Percentiles rank a stretch among this genome's conserved stretches.
Conservation (phyloP, 106 monocot species). For the Apostasia shenzhenica region DNA sequence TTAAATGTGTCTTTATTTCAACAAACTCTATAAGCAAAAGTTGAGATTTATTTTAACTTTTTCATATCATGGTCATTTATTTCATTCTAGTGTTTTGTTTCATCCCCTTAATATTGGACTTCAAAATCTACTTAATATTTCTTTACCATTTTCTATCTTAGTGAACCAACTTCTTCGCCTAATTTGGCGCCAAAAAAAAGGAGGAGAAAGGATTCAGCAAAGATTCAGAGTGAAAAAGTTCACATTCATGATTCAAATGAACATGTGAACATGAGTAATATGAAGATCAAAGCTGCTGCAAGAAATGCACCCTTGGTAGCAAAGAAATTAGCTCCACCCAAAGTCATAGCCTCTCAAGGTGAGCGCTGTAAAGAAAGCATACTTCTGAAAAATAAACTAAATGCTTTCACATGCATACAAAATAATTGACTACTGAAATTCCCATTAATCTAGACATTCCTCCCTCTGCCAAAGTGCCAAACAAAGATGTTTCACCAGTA, state of each 20-base stretch:
- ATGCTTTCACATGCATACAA: slow-evolving; percentile 11
- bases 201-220: slow-evolving; percentile 71
- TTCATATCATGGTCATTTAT: no score
- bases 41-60: no score
- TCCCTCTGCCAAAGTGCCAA: slow-evolving; percentile 29
- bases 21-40: no score
- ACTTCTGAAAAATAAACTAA: slow-evolving; percentile 36
- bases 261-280: slow-evolving; percentile 20
- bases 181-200: slow-evolving; percentile 62
- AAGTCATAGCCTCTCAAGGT: slow-evolving; percentile 16
- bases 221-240: slow-evolving; percentile 22
- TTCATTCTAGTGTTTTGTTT: no score
- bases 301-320: slow-evolving; percentile 41
- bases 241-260: slow-evolving; percentile 21
- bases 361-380: slow-evolving; percentile 61
- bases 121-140: no score
- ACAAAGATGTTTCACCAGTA: slow-evolving; percentile 25
- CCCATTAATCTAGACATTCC: slow-evolving; percentile 19
- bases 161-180: slow-evolving; percentile 64
- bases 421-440: slow-evolving; percentile 36
- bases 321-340: slow-evolving; percentile 31
- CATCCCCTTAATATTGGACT: no score
- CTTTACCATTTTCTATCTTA: slow-evolving; percentile 7
- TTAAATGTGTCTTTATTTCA: no score
- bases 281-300: slow-evolving; percentile 60